Conservation (phyloP, 2,329 filamentous ascomycete genomes). For the Hansfordia pulvinata region DNA sequence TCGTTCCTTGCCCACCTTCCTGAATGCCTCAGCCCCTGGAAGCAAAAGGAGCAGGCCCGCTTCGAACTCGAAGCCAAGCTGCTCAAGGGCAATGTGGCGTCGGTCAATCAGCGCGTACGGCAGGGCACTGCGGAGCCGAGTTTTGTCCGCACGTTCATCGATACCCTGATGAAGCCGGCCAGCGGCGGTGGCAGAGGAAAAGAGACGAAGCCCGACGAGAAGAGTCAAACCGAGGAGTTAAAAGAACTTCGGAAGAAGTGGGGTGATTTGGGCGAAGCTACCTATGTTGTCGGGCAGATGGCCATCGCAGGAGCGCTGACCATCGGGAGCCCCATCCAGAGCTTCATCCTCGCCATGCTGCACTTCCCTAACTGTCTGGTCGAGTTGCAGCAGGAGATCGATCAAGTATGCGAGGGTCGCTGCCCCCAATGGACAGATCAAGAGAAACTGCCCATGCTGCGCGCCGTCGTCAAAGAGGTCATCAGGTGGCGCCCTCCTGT, state of each 20-base stretch:
- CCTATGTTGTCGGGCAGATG: slow-evolving; percentile 31
- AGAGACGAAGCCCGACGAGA: too few species aligned
- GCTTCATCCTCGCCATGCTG: slow-evolving; percentile 24
- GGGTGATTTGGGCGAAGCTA: slow-evolving; percentile 22
- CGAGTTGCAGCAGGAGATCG: slow-evolving; percentile 33
- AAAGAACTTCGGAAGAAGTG: too few species aligned
- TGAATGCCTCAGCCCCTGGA: slow-evolving; percentile 25
- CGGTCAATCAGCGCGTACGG: slow-evolving; percentile 19
- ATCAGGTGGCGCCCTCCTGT: slow-evolving; percentile 41
- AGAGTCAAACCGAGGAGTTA: too few species aligned
- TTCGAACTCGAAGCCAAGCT: slow-evolving; percentile 24
- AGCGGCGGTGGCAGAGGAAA: slow-evolving; percentile 10
- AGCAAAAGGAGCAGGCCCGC: slow-evolving; percentile 25
- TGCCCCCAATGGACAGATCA: slow-evolving; percentile 33
- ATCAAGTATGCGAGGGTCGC: slow-evolving; percentile 23
- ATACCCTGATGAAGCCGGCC: slow-evolving; percentile 10
- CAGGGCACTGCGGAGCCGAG: slow-evolving; percentile 21
- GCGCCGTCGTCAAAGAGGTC: slow-evolving; percentile 35
- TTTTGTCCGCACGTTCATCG: slow-evolving; percentile 27
- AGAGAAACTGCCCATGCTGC: slow-evolving; percentile 28
- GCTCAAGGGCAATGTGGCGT: slow-evolving; percentile 21
- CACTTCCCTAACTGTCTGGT: slow-evolving; percentile 23
- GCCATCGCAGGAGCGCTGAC: slow-evolving; percentile 30
- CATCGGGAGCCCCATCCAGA: slow-evolving; percentile 29
- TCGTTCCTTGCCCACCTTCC: slow-evolving; percentile 25